Evolutionary conservation across 2,329 filamentous ascomycete species (phyloP).

Genomic region (Claviceps sp.): DNA sequence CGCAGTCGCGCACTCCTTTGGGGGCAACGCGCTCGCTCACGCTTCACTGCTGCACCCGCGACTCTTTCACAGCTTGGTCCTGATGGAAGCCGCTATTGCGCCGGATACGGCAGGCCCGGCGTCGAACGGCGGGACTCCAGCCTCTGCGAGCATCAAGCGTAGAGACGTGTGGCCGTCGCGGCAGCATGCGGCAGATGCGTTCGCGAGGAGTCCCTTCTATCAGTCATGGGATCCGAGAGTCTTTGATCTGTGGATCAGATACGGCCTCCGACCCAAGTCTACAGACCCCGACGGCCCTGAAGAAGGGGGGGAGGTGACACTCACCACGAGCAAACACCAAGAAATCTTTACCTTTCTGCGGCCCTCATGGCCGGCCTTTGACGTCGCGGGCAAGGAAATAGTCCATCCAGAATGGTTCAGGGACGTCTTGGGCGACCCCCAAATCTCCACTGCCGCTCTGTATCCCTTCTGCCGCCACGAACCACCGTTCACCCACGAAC

Average conservation of each 20-base stretch:
- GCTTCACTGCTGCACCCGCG: conserved; percentile 68
- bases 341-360: conserved; percentile 62
- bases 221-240: conserved; percentile 69
- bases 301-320: conserved; percentile 46
- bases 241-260: conserved; percentile 44
- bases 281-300: conserved; percentile 4
- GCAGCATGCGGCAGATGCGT: conserved; percentile 50
- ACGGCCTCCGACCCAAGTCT: conserved; percentile 58
- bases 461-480: conserved; percentile 58
- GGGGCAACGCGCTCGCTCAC: conserved; percentile 59
- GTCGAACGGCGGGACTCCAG: conserved; percentile 24
- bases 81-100: conserved; percentile 76
- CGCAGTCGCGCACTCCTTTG: conserved; percentile 83
- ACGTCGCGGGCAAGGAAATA: conserved; percentile 22
- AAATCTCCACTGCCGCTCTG: conserved; percentile 20
- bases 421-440: conserved; percentile 28
- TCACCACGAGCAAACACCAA: conserved; percentile 75
- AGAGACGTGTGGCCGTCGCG: conserved; percentile 75
- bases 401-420: conserved; percentile 27
- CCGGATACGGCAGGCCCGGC: conserved; percentile 25
- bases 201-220: conserved; percentile 59
- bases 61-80: conserved; percentile 58
- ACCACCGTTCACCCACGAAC: conserved; percentile 37
- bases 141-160: conserved; percentile 52
- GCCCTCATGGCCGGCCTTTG: conserved; percentile 37